These are phyloP conservation scores for Claviceps arundinis DNA, from an alignment of 2,329 filamentous ascomycete species.

Conservation along the genomic window DNA sequence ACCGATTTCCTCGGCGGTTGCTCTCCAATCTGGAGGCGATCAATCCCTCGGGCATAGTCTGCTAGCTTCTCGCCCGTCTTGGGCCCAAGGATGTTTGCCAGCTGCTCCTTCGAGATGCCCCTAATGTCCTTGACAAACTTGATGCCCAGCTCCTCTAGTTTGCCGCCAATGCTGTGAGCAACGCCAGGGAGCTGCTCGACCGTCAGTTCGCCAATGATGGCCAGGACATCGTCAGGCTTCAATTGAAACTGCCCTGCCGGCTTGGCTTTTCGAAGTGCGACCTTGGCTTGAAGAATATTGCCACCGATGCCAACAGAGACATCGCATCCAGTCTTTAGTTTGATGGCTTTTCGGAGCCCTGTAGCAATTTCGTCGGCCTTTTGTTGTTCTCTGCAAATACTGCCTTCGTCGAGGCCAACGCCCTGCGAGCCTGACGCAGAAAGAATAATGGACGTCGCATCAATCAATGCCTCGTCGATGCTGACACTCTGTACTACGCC, in stretches of 20 bases:
- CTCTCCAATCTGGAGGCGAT: constrained; percentile 72
- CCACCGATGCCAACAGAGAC: constrained; percentile 87
- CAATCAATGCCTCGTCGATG: constrained; percentile 86
- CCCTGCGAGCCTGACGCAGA: constrained; percentile 53
- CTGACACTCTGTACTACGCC: constrained; percentile 91
- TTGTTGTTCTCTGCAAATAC: constrained; percentile 63
- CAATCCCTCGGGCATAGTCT: constrained; percentile 83
- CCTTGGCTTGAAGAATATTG: constrained; percentile 83
- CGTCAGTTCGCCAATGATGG: constrained; percentile 62
- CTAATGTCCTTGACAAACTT: constrained; percentile 74
- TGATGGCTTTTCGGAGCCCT: constrained; percentile 54
- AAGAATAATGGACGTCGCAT: constrained; percentile 61
- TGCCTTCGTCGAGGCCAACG: constrained; percentile 48
- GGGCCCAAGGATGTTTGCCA: constrained; percentile 63
- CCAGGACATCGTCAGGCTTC: constrained; percentile 64
- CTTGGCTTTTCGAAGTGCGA: constrained; percentile 83
- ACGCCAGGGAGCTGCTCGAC: constrained; percentile 82
- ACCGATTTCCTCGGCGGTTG: constrained; percentile 83
- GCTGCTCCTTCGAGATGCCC: constrained; percentile 59
- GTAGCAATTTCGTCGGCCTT: constrained; percentile 58
- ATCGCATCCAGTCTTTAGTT: constrained; percentile 63
- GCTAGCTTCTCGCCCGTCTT: constrained; percentile 87
- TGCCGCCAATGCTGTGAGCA: constrained; percentile 77
- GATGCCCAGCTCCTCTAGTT: constrained; percentile 76
- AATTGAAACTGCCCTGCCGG: constrained; percentile 87